phyloP scores from a whole-genome alignment of 352 stramenopile genomes.

The Saprolegnia diclina region DNA sequence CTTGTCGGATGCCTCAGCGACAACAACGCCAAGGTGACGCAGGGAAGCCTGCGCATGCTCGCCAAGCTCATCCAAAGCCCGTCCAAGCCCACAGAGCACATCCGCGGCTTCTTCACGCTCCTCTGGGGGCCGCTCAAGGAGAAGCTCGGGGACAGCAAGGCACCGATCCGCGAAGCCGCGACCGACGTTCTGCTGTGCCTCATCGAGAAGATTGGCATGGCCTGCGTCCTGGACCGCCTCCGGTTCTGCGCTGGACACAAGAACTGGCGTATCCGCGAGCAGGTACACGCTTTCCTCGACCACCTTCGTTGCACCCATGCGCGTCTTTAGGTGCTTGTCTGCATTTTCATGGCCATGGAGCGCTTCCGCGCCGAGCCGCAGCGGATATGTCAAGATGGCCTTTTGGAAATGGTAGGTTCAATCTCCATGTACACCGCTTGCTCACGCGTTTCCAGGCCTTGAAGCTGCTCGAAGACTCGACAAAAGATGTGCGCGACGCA shows the following conservation, averaged over 20 bases:
- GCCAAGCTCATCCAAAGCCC: slow-evolving; percentile 42
- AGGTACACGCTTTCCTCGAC: slow-evolving; percentile 35
- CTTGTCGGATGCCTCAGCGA: slow-evolving; percentile 68
- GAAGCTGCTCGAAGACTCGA: slow-evolving; percentile 66
- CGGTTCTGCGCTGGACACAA: slow-evolving; percentile 56
- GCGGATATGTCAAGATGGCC: slow-evolving; percentile 16
- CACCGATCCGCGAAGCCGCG: slow-evolving; percentile 31
- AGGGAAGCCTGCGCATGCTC: slow-evolving; percentile 57
- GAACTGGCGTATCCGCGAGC: slow-evolving; percentile 78
- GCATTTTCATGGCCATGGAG: slow-evolving; percentile 18
- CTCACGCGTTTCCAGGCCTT: slow-evolving; percentile 37
- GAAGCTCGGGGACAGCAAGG: slow-evolving; percentile 72
- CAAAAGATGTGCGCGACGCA: slow-evolving; percentile 77
- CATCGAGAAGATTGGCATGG: slow-evolving; percentile 58
- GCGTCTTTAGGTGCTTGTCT: slow-evolving; percentile 1
- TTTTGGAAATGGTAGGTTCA: slow-evolving; percentile 17
- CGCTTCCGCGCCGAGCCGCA: slow-evolving; percentile 15
- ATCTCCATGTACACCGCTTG: not conserved
- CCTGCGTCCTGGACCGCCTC: slow-evolving; percentile 49
- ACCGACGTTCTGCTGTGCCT: slow-evolving; percentile 65
- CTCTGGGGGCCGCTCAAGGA: slow-evolving; percentile 68
- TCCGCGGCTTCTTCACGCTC: slow-evolving; percentile 51
- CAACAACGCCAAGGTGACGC: slow-evolving; percentile 78
- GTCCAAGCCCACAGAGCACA: slow-evolving; percentile 39
- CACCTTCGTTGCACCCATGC: not conserved